A percentile compares a stretch with the other conserved stretches of the same genome.
phyloP scores from a whole-genome alignment of 495 filamentous ascomycete genomes.

The Xylaria telfairii region DNA sequence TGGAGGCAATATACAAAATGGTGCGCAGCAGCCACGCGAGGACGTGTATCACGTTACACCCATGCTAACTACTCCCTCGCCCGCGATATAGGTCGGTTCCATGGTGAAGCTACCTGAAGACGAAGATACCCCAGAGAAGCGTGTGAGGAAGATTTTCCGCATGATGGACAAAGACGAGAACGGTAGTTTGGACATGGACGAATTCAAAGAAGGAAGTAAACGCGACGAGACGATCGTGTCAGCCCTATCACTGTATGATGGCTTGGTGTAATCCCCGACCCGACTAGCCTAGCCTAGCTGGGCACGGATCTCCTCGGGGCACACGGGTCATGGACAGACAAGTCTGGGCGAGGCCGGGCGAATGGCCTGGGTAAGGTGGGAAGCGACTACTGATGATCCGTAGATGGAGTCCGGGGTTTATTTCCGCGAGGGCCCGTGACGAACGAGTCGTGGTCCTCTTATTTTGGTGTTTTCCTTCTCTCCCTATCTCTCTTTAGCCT shows the following conservation, averaged over 20 bases:
- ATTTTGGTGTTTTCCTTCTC: constrained; percentile 8
- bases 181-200: constrained; percentile 86
- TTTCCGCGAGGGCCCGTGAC: constrained; percentile 5
- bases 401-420: not conserved
- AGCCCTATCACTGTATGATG: constrained; percentile 94
- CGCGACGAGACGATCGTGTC: constrained; percentile 99
- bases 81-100: constrained; percentile 76
- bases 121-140: constrained; percentile 98
- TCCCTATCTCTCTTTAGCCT: constrained; percentile 9
- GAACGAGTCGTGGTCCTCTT: constrained; percentile 12
- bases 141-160: constrained; percentile 95
- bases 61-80: constrained; percentile 35
- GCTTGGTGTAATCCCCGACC: constrained; percentile 68
- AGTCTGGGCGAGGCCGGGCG: constrained; percentile 2
- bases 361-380: constrained; percentile 12
- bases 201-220: constrained; percentile 99
- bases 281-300: constrained; percentile 4
- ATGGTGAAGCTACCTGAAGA: constrained; percentile 99
- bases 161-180: constrained; percentile 99
- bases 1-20: constrained; percentile 99
- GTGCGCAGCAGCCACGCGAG: constrained; percentile 52
- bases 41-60: not conserved
- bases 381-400: constrained; percentile 12
- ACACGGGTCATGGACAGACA: not conserved
- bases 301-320: not conserved